Percentiles rank a stretch among this genome's conserved stretches.
phyloP scores from a whole-genome alignment of 176 grass and related monocot genomes.

The Triticum aestivum region IWGSC_CS_RefSeq_v2.1 NC_057802.1:582883746-582884245 shows the following conservation, averaged over 20 bases:
- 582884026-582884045: constrained; percentile 76
- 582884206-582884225: constrained; percentile 66
- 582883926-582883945: constrained; percentile 18
- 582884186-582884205: constrained; percentile 65
- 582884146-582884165: constrained; percentile 71
- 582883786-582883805: too few species aligned
- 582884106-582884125: constrained; percentile 30
- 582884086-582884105: constrained; percentile 15
- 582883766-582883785: neutral
- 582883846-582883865: constrained; percentile 73
- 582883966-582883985: constrained; percentile 18
- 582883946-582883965: neutral
- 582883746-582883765: neutral
- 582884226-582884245: constrained; percentile 74
- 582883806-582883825: neutral
- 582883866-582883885: constrained; percentile 89
- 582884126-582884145: constrained; percentile 66
- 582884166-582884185: constrained; percentile 65
- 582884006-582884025: constrained; percentile 85
- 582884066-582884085: neutral
- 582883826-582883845: constrained; percentile 33
- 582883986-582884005: constrained; percentile 28
- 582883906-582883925: constrained; percentile 88
- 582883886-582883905: constrained; percentile 87
- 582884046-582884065: constrained; percentile 61